These are phyloP conservation scores for Waitea zeae DNA, from an alignment of 1,284 basidiomycete genomes.

Conservation along the genomic window DNA sequence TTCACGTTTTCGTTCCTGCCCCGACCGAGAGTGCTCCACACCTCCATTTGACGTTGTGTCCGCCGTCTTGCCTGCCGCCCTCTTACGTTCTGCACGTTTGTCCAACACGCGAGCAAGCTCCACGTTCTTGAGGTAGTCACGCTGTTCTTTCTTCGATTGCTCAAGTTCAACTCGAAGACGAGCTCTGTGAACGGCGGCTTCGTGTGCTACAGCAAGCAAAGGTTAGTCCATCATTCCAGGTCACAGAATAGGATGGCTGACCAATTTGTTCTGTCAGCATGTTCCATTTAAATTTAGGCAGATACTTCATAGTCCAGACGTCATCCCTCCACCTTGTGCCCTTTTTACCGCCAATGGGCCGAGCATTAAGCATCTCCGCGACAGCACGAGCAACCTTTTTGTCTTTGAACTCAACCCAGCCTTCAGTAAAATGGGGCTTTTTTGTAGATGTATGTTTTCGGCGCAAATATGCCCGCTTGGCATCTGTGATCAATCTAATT, in stretches of 20 bases:
- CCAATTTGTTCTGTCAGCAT: constrained; percentile 98
- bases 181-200: constrained; percentile 78
- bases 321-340: constrained; percentile 88
- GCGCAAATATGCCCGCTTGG: constrained; percentile 62
- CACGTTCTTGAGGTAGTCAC: constrained; percentile 88
- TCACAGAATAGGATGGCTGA: constrained; percentile 22
- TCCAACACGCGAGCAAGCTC: constrained; percentile 85
- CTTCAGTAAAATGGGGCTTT: constrained; percentile 81
- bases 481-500: constrained; percentile 25
- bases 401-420: constrained; percentile 96
- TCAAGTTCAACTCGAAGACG: constrained; percentile 82
- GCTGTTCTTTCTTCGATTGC: constrained; percentile 79
- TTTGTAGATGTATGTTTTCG: constrained; percentile 69
- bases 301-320: constrained; percentile 99
- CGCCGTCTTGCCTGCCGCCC: constrained; percentile 13
- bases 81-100: constrained; percentile 66
- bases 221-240: constrained; percentile 2
- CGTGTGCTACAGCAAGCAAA: constrained; percentile 52
- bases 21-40: no score
- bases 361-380: constrained; percentile 92
- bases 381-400: constrained; percentile 84
- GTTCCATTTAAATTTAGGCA: constrained; percentile 96
- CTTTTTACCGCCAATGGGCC: constrained; percentile 91
- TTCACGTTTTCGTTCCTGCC: no score
- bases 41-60: no score